A percentile compares a stretch with the other conserved stretches of the same genome.
Evolutionary conservation across 2,329 filamentous ascomycete species (phyloP).

Genomic region (Cryphonectria japonica): DNA sequence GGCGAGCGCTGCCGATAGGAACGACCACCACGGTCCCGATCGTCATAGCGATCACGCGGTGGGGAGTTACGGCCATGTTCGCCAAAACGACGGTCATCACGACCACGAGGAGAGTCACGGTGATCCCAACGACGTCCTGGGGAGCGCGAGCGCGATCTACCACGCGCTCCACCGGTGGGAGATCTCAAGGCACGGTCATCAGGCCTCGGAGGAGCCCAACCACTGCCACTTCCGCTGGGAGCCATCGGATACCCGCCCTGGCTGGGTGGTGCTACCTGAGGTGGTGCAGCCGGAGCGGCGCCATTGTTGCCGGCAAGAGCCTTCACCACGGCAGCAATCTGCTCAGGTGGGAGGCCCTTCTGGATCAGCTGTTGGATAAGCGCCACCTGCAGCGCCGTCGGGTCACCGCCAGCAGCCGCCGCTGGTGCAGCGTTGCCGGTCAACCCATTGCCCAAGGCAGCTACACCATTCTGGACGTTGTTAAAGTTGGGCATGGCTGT

Average conservation of each 20-base stretch:
- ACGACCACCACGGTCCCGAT: slow-evolving; percentile 57
- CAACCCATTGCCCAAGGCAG: slow-evolving; percentile 45
- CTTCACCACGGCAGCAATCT: slow-evolving; percentile 67
- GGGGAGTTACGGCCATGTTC: slow-evolving; percentile 72
- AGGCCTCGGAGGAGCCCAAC: slow-evolving; percentile 42
- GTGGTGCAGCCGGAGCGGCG: slow-evolving; percentile 39
- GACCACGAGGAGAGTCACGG: slow-evolving; percentile 65
- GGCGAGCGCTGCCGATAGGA: slow-evolving; percentile 88
- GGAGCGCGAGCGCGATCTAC: slow-evolving; percentile 78
- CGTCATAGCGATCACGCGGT: slow-evolving; percentile 62
- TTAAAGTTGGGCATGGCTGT: slow-evolving; percentile 37
- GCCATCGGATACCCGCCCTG: slow-evolving; percentile 47
- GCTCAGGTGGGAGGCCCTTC: slow-evolving; percentile 76
- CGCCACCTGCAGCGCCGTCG: slow-evolving; percentile 69
- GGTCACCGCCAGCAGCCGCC: slow-evolving; percentile 42
- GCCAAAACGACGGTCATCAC: slow-evolving; percentile 71
- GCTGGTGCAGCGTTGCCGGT: slow-evolving; percentile 42
- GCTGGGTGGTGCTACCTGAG: slow-evolving; percentile 43
- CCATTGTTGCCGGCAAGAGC: slow-evolving; percentile 49
- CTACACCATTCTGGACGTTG: slow-evolving; percentile 34
- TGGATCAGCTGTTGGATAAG: slow-evolving; percentile 76
- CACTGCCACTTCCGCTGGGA: slow-evolving; percentile 35
- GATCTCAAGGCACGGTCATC: slow-evolving; percentile 67
- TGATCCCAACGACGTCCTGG: slow-evolving; percentile 74
- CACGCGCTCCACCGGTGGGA: slow-evolving; percentile 57